Conservation (phyloP, 176 grass and related monocot species). For the Melocanna baccifera region DNA sequence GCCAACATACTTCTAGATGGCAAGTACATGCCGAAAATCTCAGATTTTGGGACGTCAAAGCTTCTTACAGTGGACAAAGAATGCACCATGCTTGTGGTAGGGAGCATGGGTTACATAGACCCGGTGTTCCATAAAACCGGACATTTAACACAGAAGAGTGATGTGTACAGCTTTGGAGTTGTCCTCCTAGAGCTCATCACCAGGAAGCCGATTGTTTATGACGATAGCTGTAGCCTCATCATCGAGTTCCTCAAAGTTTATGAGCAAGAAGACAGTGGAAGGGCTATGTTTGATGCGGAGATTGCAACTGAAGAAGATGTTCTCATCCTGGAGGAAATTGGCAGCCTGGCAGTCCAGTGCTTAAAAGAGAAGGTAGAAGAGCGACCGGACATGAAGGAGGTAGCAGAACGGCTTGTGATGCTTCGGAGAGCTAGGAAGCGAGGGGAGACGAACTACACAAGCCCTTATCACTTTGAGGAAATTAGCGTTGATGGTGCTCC, state of each 20-base stretch:
- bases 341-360: background rate
- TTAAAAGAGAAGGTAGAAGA: background rate
- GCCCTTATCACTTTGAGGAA: background rate
- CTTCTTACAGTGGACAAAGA: background rate
- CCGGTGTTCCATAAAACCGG: constrained; percentile 4
- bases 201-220: background rate
- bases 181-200: constrained; percentile 17
- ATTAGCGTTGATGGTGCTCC: background rate
- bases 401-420: background rate
- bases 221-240: background rate
- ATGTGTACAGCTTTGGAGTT: background rate
- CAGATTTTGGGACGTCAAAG: background rate
- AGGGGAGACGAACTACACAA: too few relatives aligned
- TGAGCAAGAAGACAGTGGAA: background rate
- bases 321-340: background rate
- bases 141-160: constrained; percentile 3
- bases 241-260: background rate
- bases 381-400: constrained; percentile 10
- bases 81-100: background rate
- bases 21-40: background rate
- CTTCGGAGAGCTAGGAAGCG: background rate
- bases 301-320: background rate
- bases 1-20: constrained; percentile 19
- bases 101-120: background rate
- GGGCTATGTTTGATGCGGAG: background rate